phyloP scores from a whole-genome alignment of 148 eudicot genomes.

The Mesembryanthemum crystallinum region DNA sequence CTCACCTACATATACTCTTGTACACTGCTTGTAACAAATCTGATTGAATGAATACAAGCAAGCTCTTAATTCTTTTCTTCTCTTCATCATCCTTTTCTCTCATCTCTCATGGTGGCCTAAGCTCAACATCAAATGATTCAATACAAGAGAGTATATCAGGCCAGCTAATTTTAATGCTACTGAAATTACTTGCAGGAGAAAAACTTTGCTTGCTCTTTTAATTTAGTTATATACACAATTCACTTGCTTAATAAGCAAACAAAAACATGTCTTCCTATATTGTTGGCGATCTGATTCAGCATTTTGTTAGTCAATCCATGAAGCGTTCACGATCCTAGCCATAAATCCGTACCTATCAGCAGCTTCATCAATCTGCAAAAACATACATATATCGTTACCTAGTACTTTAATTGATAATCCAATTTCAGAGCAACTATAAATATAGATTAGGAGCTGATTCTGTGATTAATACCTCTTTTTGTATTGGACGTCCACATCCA shows the following conservation, averaged over 20 bases:
- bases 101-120: no score
- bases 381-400: no score
- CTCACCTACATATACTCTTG: no score
- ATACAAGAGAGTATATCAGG: no score
- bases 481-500: conserved; percentile 82
- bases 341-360: conserved; percentile 84
- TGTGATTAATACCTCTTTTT: conserved; percentile 56
- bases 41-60: no score
- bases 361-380: conserved; percentile 74
- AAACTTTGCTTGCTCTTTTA: not conserved
- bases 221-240: not conserved
- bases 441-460: no score
- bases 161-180: not conserved
- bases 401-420: no score
- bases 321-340: conserved; percentile 72
- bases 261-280: not conserved
- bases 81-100: no score
- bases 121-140: no score
- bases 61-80: no score
- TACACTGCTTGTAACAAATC: no score
- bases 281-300: not conserved
- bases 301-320: conserved; percentile 56
- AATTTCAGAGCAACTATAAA: no score
- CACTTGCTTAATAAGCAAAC: not conserved
- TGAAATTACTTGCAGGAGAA: not conserved